A percentile compares a stretch with the other conserved stretches of the same genome.
These are phyloP conservation scores for Dendrothele bispora DNA, from an alignment of 768 basidiomycete genomes.

Conservation along the genomic window DNA sequence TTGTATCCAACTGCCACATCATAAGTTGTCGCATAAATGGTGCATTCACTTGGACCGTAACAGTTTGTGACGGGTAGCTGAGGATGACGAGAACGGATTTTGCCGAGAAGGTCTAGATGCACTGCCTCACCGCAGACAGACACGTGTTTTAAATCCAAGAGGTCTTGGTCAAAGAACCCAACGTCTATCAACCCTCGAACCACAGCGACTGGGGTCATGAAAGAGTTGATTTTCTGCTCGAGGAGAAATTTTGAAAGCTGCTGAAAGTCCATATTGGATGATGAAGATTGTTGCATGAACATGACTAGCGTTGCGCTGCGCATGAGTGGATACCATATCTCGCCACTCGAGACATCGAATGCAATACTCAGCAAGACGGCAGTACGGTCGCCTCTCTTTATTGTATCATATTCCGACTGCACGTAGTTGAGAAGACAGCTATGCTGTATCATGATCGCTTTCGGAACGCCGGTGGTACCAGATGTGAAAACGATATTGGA, in stretches of 20 bases:
- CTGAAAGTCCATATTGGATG: not conserved
- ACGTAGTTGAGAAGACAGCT: slow-evolving; percentile 1
- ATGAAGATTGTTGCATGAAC: not conserved
- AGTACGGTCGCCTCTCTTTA: not conserved
- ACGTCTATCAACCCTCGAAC: not conserved
- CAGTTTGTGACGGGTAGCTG: not conserved
- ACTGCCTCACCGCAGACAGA: not conserved
- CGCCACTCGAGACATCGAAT: slow-evolving; percentile 1
- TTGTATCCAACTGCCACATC: not conserved
- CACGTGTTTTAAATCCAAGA: not conserved
- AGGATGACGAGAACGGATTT: not conserved
- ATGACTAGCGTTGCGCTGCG: not conserved
- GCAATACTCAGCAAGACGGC: not conserved
- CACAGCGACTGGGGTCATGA: not conserved
- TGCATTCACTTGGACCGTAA: slow-evolving; percentile 3
- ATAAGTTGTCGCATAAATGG: not conserved
- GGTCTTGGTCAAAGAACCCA: not conserved
- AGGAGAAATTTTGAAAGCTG: not conserved
- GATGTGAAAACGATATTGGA: slow-evolving; percentile 8
- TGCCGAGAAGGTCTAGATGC: not conserved
- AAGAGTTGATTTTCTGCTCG: not conserved
- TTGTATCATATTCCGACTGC: not conserved
- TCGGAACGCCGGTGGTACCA: slow-evolving; percentile 18
- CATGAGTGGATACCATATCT: slow-evolving; percentile 1
- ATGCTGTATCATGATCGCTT: slow-evolving; percentile 16